Evolutionary conservation across 2,329 filamentous ascomycete species (phyloP), one percentile per base, ranked within the genome.

Genomic region (Fusarium succisae): DNA sequence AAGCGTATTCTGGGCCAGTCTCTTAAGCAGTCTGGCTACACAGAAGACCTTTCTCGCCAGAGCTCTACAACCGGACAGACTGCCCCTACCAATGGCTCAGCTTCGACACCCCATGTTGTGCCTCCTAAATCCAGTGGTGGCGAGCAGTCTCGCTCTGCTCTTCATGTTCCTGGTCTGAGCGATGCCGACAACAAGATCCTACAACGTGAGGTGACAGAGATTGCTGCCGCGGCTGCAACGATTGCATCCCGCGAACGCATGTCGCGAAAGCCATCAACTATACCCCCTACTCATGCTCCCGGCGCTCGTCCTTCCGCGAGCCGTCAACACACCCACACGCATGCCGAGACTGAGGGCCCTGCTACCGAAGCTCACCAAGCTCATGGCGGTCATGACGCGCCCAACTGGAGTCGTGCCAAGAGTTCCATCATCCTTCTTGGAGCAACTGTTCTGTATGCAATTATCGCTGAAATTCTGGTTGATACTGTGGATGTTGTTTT

Each of bases 401-500:
- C 96, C 9, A 99, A 99, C 81, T 99, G 96, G 96, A 94, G 96
- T 78, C 92, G 95, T 70, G 90, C 89, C 60, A 98, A 98, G 88
- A 98, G 94, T 86, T 89, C 94, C 5, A 86, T 98, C 53, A 96
- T 99, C 66, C 87, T 99, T 18, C 90, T 98, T 75, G 92, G 91
- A 4, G 96, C 97, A 7, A 99, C 96, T 0, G 79, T 98, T 20
- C 88, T 98, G 18, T 99, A 99, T 81, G 96, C 97, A n/a, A 86
- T 98, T 43, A 97, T 99, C 80, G 96, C 96, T 13, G 96, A 99
- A 82, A 98, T 99, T 61, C 85, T 99, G 11, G 97, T 99, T 47
- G 94, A 97, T 81, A 98, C 96, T 0, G 97, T 99, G 3, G 97
- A 99, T 80, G 94, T 96, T n/a, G 96, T 99, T 12, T 85, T 99